A percentile compares a stretch with the other conserved stretches of the same genome.
Evolutionary conservation across 257 asterid species (phyloP).

Genomic region (Solanum etuberosum): DNA sequence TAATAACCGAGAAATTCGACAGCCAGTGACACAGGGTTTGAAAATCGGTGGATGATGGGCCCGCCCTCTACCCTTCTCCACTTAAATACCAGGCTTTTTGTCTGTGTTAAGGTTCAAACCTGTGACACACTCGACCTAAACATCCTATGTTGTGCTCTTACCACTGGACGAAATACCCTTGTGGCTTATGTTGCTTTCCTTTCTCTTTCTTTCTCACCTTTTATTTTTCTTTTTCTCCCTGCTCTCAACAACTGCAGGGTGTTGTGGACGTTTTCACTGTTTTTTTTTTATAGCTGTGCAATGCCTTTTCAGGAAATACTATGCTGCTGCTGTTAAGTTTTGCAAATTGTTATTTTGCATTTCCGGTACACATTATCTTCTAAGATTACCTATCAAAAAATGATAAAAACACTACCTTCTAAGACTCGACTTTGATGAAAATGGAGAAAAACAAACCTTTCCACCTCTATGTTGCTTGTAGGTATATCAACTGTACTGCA

Average conservation of each 20-base stretch:
- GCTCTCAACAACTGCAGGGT: background rate
- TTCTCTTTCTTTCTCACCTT: background rate
- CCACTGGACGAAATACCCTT: background rate
- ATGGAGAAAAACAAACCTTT: background rate
- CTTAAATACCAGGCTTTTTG: background rate
- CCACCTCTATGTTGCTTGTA: background rate
- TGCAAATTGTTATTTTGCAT: background rate
- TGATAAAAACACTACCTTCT: background rate
- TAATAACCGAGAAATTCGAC: background rate
- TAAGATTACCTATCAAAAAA: background rate
- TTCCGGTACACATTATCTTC: background rate
- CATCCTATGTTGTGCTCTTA: background rate
- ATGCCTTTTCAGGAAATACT: background rate
- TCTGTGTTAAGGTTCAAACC: background rate
- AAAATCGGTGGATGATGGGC: background rate
- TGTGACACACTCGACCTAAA: background rate
- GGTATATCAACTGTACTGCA: background rate
- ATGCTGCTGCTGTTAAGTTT: background rate
- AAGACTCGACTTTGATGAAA: background rate
- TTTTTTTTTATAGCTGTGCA: conserved; percentile 20
- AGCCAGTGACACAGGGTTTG: background rate
- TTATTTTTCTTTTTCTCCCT: background rate
- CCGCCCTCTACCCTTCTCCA: background rate
- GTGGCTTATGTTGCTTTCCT: background rate
- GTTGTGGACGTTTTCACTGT: conserved; percentile 17